Evolutionary conservation across 1,139 yeast species (phyloP).

Genomic region (Geotrichum cucujoidarum): DNA sequence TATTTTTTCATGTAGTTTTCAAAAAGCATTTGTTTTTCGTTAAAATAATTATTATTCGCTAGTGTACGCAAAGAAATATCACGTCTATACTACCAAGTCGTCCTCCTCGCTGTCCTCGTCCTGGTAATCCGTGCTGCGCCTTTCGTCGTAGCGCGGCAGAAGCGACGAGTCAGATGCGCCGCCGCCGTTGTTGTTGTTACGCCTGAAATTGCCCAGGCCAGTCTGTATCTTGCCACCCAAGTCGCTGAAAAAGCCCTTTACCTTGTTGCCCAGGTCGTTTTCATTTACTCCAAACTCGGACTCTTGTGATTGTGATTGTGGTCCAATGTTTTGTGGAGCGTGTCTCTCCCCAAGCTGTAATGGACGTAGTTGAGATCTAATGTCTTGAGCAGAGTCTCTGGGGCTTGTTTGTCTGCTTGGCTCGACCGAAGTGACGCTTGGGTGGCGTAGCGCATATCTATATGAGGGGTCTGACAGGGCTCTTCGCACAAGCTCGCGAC

Average conservation of each 20-base stretch:
- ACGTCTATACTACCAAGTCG: constrained; percentile 11
- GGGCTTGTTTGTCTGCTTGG: constrained; percentile 12
- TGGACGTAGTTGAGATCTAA: neutral
- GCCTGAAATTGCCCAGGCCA: neutral
- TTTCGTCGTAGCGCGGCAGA: constrained; percentile 22
- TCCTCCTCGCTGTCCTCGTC: constrained; percentile 21
- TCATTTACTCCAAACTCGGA: neutral
- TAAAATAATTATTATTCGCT: neutral
- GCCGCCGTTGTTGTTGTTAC: too few relatives aligned
- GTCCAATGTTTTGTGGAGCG: neutral
- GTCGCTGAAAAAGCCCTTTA: constrained; percentile 13
- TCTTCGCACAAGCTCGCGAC: constrained; percentile 37
- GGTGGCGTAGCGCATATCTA: constrained; percentile 25
- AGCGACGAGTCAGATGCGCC: neutral
- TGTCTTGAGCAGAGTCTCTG: neutral
- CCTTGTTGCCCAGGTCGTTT: neutral
- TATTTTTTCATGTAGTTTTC: neutral
- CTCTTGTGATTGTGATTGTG: neutral
- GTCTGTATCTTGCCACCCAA: constrained; percentile 13
- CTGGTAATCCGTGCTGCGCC: constrained; percentile 15
- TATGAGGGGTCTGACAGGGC: constrained; percentile 33
- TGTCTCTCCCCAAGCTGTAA: constrained; percentile 9
- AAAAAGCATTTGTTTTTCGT: constrained; percentile 5
- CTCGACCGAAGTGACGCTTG: constrained; percentile 10
- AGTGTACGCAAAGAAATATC: neutral